Conservation (phyloP, 208 protist genomes). For the Acanthamoeba castellanii region DNA sequence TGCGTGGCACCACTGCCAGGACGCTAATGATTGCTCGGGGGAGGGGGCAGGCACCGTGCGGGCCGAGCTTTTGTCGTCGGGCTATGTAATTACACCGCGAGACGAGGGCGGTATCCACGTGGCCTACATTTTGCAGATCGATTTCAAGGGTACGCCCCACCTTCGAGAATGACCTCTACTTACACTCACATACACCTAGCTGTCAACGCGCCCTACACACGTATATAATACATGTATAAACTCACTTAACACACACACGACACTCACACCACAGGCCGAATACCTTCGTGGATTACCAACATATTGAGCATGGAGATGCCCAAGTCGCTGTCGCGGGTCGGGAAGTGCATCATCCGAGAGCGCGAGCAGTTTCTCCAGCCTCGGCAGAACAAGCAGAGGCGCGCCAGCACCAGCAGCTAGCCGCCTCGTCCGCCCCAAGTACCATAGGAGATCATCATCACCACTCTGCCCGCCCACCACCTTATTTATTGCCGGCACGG, state of each 20-base stretch:
- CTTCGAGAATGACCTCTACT: neutral
- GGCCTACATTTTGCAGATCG: slow-evolving; percentile 15
- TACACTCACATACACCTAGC: too few species aligned
- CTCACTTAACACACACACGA: neutral
- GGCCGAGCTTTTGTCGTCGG: neutral
- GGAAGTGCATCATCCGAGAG: slow-evolving; percentile 1
- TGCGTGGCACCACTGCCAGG: too few species aligned
- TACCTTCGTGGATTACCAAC: neutral
- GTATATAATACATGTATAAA: neutral
- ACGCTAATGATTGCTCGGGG: neutral
- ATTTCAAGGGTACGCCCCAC: slow-evolving; percentile 17
- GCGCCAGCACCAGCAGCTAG: neutral
- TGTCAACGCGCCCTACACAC: too few species aligned
- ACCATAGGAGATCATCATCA: too few species aligned
- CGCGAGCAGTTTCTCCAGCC: neutral
- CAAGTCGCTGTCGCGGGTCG: slow-evolving; percentile 38
- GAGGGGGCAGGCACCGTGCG: neutral
- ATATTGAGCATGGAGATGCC: slow-evolving; percentile 41
- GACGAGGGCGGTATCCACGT: slow-evolving; percentile 33
- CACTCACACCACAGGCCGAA: neutral
- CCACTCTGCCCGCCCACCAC: too few species aligned
- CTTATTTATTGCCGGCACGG: too few species aligned
- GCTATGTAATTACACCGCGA: slow-evolving; percentile 26
- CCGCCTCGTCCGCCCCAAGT: too few species aligned
- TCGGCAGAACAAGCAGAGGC: neutral